Evolutionary conservation across 441 rosid species (phyloP).

Genomic region (Jatropha multifida): DNA sequence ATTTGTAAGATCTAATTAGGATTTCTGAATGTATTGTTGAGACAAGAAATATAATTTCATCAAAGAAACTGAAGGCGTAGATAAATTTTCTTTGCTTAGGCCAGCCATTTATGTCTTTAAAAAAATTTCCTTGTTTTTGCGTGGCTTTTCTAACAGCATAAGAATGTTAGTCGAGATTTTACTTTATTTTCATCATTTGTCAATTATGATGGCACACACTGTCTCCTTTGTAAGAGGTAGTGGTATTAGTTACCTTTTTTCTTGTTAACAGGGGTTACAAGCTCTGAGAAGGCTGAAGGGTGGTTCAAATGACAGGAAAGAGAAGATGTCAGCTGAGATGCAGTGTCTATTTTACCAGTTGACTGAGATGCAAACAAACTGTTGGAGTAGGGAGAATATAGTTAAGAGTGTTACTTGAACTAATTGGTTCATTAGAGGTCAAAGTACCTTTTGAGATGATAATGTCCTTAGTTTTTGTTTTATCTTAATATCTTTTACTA

Average conservation of each 20-base stretch:
- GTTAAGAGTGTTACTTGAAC: constrained; percentile 47
- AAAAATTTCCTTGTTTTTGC: neutral
- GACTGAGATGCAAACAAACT: constrained; percentile 91
- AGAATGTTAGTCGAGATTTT: neutral
- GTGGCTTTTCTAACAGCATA: neutral
- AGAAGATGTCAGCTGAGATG: constrained; percentile 76
- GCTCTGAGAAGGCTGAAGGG: constrained; percentile 95
- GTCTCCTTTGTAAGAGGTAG: neutral
- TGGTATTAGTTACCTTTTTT: neutral
- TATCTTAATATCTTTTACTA: neutral
- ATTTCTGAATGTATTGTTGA: neutral
- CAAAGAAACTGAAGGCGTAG: neutral
- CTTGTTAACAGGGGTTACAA: constrained; percentile 60
- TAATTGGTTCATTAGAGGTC: constrained; percentile 1
- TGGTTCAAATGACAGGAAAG: constrained; percentile 64
- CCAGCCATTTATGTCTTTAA: neutral
- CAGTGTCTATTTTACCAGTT: constrained; percentile 84
- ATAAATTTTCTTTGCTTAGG: neutral
- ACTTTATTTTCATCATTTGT: neutral
- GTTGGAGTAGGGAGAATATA: constrained; percentile 78
- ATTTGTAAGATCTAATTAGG: neutral
- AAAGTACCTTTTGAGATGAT: neutral
- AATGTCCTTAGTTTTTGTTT: neutral
- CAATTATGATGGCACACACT: neutral
- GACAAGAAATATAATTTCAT: neutral